phyloP scores from a whole-genome alignment of 129 eudicot genomes.

The Saposhnikovia divaricata region DNA sequence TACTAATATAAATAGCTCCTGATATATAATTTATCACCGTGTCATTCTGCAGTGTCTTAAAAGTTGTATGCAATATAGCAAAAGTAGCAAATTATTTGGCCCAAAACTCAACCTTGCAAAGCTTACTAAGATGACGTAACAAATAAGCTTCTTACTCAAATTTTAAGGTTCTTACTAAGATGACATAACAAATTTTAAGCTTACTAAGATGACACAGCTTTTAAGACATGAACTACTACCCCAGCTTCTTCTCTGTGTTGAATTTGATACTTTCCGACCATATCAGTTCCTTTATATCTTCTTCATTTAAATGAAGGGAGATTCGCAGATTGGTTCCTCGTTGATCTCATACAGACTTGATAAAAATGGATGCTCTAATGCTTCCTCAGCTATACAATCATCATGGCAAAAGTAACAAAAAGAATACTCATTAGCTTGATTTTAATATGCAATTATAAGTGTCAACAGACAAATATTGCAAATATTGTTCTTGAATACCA shows the following conservation, averaged over 20 bases:
- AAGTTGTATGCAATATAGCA: too few species aligned
- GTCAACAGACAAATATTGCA: background rate
- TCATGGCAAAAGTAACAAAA: background rate
- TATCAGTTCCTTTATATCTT: conserved; percentile 73
- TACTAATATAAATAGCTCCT: too few species aligned
- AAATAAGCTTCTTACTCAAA: too few species aligned
- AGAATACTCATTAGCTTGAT: background rate
- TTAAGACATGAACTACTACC: too few species aligned
- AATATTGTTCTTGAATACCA: background rate
- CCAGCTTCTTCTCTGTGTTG: conserved; percentile 41
- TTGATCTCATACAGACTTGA: conserved; percentile 81
- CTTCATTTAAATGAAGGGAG: conserved; percentile 73
- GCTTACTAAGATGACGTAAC: too few species aligned
- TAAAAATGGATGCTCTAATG: conserved; percentile 72
- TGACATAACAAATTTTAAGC: too few species aligned
- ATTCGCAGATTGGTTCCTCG: conserved; percentile 76
- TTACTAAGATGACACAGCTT: too few species aligned
- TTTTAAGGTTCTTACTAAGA: too few species aligned
- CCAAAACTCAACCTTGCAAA: too few species aligned
- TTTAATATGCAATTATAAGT: background rate
- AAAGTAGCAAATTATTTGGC: too few species aligned
- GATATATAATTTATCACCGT: too few species aligned
- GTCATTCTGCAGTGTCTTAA: too few species aligned
- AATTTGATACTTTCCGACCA: conserved; percentile 65
- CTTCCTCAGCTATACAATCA: conserved; percentile 67